Conservation (phyloP, 768 basidiomycete genomes). For the Boletus eberwhitei region DNA sequence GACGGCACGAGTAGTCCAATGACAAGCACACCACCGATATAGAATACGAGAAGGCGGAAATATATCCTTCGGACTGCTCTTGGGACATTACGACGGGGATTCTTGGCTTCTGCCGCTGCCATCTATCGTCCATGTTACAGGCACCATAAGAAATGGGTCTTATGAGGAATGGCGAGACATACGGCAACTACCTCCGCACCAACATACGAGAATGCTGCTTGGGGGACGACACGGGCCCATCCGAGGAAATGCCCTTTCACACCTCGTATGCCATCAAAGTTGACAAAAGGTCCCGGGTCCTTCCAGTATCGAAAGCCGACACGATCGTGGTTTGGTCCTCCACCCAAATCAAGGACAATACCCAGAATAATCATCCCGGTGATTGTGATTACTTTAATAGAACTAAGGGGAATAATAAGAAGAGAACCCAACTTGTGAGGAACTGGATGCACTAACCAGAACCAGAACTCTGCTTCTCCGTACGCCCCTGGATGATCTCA, state of each 20-base stretch:
- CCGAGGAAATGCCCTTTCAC: conserved; percentile 45
- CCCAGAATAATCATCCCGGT: conserved; percentile 41
- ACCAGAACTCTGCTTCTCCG: conserved; percentile 46
- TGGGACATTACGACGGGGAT: conserved; percentile 39
- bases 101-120: conserved; percentile 44
- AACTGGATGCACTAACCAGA: conserved; percentile 24
- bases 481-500: conserved; percentile 27
- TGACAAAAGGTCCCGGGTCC: conserved; percentile 54
- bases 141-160: background rate
- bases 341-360: conserved; percentile 47
- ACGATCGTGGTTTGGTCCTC: conserved; percentile 49
- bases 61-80: conserved; percentile 42
- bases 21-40: conserved; percentile 37
- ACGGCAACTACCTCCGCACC: conserved; percentile 49
- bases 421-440: background rate
- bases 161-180: conserved; percentile 1
- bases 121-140: conserved; percentile 20
- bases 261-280: conserved; percentile 38
- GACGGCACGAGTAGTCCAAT: conserved; percentile 47
- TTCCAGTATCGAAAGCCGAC: conserved; percentile 44
- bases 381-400: conserved; percentile 50
- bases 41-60: conserved; percentile 33
- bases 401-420: conserved; percentile 26
- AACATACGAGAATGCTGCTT: conserved; percentile 55
- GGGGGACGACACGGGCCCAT: conserved; percentile 48